These are phyloP conservation scores for Thuidium tamariscinum DNA, from an alignment of 225 moss, liverwort and hornwort genomes.

Conservation along the genomic window DNA sequence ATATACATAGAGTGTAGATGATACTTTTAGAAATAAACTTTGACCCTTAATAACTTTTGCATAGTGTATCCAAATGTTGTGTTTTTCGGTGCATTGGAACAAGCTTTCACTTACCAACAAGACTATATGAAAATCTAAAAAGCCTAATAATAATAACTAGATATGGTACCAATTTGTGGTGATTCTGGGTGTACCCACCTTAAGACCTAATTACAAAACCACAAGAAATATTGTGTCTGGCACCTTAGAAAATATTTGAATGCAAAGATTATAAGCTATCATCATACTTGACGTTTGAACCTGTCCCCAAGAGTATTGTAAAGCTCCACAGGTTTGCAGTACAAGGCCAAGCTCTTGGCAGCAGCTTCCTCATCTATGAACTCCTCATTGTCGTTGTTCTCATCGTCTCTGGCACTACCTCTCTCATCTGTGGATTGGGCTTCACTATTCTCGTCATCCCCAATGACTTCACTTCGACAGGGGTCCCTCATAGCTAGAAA, in stretches of 20 bases:
- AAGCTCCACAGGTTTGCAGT: neutral
- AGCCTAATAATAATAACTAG: too few species aligned
- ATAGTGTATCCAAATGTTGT: too few species aligned
- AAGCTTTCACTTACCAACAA: too few species aligned
- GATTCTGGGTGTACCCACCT: too few species aligned
- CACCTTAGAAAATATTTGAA: neutral
- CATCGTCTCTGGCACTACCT: neutral
- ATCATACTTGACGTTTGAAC: neutral
- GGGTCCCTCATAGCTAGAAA: neutral
- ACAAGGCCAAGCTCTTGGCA: neutral
- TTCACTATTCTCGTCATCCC: neutral
- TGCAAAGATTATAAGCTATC: neutral
- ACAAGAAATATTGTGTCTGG: neutral
- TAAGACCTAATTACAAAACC: neutral
- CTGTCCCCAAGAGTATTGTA: neutral
- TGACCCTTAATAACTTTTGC: too few species aligned
- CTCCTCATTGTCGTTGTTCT: neutral
- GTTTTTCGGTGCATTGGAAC: too few species aligned
- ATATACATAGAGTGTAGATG: too few species aligned
- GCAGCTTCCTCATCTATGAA: neutral
- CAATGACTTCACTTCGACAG: neutral
- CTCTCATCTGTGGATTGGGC: neutral
- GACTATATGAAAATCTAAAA: too few species aligned
- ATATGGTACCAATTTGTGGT: too few species aligned
- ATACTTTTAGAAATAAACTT: too few species aligned